phyloP scores from a whole-genome alignment of 768 basidiomycete species.

The Xerocomus potaroensis region DNA sequence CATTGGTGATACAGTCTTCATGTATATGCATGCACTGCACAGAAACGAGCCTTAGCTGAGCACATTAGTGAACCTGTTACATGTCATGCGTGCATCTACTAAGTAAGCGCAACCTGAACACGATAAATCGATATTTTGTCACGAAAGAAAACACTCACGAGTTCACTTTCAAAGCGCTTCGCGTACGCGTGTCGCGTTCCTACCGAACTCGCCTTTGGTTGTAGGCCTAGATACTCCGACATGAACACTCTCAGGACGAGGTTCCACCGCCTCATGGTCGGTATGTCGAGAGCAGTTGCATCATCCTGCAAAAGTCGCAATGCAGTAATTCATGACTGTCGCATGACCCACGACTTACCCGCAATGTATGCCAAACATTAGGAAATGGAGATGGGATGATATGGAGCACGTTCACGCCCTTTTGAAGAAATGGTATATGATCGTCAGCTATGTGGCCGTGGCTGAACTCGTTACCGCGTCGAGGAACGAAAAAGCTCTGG shows the following conservation, averaged over 20 bases:
- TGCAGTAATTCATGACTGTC: background rate
- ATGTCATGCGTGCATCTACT: conserved; percentile 21
- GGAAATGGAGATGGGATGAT: conserved; percentile 90
- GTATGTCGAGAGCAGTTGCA: conserved; percentile 75
- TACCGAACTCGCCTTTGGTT: conserved; percentile 41
- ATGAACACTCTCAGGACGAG: conserved; percentile 83
- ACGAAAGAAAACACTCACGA: conserved; percentile 37
- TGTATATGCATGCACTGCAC: conserved; percentile 2
- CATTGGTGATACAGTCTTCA: background rate
- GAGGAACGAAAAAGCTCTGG: conserved; percentile 64
- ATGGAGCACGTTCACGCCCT: conserved; percentile 86
- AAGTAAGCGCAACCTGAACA: conserved; percentile 3
- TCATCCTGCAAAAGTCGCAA: conserved; percentile 64
- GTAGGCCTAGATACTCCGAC: conserved; percentile 80
- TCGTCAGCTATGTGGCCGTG: conserved; percentile 81
- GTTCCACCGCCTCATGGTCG: conserved; percentile 88
- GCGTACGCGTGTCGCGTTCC: conserved; percentile 22
- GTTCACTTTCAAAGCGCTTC: conserved; percentile 40
- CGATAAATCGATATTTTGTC: background rate
- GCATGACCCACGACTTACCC: conserved; percentile 40
- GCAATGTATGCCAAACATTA: conserved; percentile 78
- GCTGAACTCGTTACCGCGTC: conserved; percentile 36
- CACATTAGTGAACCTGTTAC: no score
- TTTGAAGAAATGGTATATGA: conserved; percentile 81
- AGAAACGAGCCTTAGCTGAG: background rate